Percentiles rank a stretch among this genome's conserved stretches.
Conservation (phyloP, 164 flowering plant species). For the Nymphaea colorata region DNA sequence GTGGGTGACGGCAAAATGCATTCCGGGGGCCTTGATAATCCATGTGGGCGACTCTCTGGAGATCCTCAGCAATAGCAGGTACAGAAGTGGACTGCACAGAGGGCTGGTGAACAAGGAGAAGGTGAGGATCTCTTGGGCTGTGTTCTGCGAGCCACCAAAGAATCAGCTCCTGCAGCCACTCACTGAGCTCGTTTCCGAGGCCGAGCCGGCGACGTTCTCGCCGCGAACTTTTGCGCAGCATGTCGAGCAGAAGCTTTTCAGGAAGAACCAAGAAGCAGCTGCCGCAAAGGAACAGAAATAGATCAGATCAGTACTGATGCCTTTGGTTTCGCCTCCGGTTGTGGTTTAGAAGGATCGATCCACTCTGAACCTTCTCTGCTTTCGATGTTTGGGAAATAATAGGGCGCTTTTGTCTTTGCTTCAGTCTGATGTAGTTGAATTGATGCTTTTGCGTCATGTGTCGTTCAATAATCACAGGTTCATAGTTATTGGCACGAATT, state of each 20-base stretch:
- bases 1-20: constrained; percentile 88
- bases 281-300: not conserved
- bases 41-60: constrained; percentile 86
- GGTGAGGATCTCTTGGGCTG: constrained; percentile 94
- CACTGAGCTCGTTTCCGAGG: constrained; percentile 58
- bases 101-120: constrained; percentile 93
- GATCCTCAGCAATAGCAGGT: constrained; percentile 81
- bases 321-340: no score
- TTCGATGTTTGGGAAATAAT: no score
- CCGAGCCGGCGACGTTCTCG: constrained; percentile 52
- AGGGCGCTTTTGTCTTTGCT: no score
- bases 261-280: constrained; percentile 39
- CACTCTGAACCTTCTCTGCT: no score
- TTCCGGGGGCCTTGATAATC: constrained; percentile 73
- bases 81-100: constrained; percentile 82
- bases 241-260: constrained; percentile 63
- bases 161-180: constrained; percentile 73
- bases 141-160: constrained; percentile 90
- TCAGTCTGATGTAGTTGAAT: no score
- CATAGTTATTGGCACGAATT: no score
- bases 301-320: no score
- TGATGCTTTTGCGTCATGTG: no score
- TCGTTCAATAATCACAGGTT: no score
- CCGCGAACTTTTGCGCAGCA: constrained; percentile 91
- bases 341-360: no score